Evolutionary conservation across 208 protist species (phyloP).

Genomic region (Strigomonas oncopelti): DNA sequence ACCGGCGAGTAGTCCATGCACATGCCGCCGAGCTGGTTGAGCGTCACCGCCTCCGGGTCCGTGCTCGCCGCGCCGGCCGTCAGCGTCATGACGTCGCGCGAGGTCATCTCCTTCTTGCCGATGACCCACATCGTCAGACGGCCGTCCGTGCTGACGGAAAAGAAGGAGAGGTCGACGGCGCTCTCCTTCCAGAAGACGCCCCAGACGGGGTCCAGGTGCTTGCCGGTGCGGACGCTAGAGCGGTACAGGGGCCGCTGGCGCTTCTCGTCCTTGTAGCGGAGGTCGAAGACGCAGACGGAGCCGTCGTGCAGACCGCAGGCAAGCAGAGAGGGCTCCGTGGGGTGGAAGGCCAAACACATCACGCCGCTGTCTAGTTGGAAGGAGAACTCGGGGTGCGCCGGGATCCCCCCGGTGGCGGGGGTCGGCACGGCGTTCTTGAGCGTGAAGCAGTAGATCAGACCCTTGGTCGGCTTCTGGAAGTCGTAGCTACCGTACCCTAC

Average conservation of each 20-base stretch:
- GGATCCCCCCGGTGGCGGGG: slow-evolving; percentile 29
- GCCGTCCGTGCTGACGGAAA: slow-evolving; percentile 95
- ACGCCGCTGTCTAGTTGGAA: slow-evolving; percentile 91
- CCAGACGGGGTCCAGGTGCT: slow-evolving; percentile 98
- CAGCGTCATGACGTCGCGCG: slow-evolving; percentile 90
- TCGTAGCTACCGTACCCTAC: slow-evolving; percentile 98
- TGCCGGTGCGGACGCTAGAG: slow-evolving; percentile 91
- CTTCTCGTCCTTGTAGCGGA: slow-evolving; percentile 61
- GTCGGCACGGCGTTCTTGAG: slow-evolving; percentile 95
- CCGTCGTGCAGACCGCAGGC: slow-evolving; percentile 96
- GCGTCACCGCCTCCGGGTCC: slow-evolving; percentile 80
- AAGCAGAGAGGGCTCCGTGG: slow-evolving; percentile 79
- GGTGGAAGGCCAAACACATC: slow-evolving; percentile 96
- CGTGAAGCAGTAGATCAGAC: slow-evolving; percentile 94
- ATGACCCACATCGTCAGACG: slow-evolving; percentile 94
- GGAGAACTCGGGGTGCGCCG: slow-evolving; percentile 91
- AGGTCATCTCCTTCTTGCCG: slow-evolving; percentile 93
- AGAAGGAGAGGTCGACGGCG: slow-evolving; percentile 85
- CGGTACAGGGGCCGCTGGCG: slow-evolving; percentile 83
- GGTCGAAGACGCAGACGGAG: slow-evolving; percentile 93
- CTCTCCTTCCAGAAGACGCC: slow-evolving; percentile 80
- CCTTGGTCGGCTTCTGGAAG: slow-evolving; percentile 93
- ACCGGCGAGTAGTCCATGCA: slow-evolving; percentile 95
- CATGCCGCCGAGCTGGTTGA: slow-evolving; percentile 90
- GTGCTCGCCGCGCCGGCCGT: slow-evolving; percentile 61